Conservation (phyloP, 1,139 yeast genomes). For the Candida pseudocylindracea region DNA sequence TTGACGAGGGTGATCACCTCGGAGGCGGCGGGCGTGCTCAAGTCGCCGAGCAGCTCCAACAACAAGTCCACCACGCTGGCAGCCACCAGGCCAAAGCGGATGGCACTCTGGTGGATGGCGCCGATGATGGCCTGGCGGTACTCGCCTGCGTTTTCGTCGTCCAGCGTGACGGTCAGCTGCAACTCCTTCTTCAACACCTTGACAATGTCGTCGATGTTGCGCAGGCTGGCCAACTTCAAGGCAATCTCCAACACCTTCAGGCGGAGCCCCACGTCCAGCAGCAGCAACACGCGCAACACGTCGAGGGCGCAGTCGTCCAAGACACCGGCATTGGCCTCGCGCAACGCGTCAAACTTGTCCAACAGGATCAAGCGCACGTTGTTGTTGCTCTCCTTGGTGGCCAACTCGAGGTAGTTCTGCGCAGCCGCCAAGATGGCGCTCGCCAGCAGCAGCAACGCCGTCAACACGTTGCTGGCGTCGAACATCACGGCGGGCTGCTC, state of each 20-base stretch:
- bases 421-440: conserved; percentile 57
- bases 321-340: conserved; percentile 57
- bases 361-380: conserved; percentile 84
- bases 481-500: conserved; percentile 59
- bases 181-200: conserved; percentile 83
- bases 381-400: conserved; percentile 80
- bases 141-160: conserved; percentile 62
- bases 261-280: conserved; percentile 85
- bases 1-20: conserved; percentile 80
- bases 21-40: conserved; percentile 68
- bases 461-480: conserved; percentile 80
- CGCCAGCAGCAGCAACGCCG: conserved; percentile 49
- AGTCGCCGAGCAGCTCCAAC: conserved; percentile 68
- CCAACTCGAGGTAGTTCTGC: conserved; percentile 66
- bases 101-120: conserved; percentile 79
- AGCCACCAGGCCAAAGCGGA: conserved; percentile 77
- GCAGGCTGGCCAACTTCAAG: conserved; percentile 54
- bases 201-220: conserved; percentile 89
- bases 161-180: conserved; percentile 38
- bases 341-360: conserved; percentile 64
- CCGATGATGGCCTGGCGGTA: conserved; percentile 78
- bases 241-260: conserved; percentile 71
- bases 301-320: conserved; percentile 76
- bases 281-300: conserved; percentile 59
- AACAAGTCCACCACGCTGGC: conserved; percentile 76